Evolutionary conservation across 2,329 filamentous ascomycete species (phyloP).

Genomic region (Trematosphaeria pertusa): DNA sequence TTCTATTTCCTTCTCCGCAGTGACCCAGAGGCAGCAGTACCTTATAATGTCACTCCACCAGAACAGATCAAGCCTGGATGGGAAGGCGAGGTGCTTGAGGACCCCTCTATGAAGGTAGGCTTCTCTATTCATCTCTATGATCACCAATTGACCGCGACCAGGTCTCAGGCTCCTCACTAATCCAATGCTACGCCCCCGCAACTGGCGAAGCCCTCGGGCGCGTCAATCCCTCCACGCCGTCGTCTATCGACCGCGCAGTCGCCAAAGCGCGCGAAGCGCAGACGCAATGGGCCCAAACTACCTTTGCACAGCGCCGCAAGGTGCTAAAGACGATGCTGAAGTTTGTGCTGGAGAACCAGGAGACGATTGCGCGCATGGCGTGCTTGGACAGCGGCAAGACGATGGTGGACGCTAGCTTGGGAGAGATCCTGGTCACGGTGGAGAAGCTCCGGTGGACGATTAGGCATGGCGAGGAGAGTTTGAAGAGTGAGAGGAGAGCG

Average conservation of each 20-base stretch:
- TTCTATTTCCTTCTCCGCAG: conserved; percentile 34
- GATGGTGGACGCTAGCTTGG: conserved; percentile 89
- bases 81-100: conserved; percentile 64
- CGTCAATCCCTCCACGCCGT: conserved; percentile 76
- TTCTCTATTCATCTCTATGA: not conserved
- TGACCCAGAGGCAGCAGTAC: conserved; percentile 54
- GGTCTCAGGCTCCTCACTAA: conserved; percentile 68
- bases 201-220: conserved; percentile 83
- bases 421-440: conserved; percentile 90
- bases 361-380: conserved; percentile 82
- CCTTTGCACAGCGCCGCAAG: conserved; percentile 76
- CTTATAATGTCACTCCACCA: conserved; percentile 69
- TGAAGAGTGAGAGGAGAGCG: conserved; percentile 74
- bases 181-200: conserved; percentile 88
- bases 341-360: conserved; percentile 87
- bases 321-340: conserved; percentile 83
- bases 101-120: conserved; percentile 66
- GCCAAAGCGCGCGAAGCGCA: conserved; percentile 78
- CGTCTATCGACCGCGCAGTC: conserved; percentile 80
- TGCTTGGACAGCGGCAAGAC: conserved; percentile 97
- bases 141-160: conserved; percentile 32
- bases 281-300: conserved; percentile 76
- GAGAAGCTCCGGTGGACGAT: conserved; percentile 97
- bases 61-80: conserved; percentile 62
- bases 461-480: conserved; percentile 82